Conservation (phyloP, 768 basidiomycete genomes). For the Boletus subparvulus region DNA sequence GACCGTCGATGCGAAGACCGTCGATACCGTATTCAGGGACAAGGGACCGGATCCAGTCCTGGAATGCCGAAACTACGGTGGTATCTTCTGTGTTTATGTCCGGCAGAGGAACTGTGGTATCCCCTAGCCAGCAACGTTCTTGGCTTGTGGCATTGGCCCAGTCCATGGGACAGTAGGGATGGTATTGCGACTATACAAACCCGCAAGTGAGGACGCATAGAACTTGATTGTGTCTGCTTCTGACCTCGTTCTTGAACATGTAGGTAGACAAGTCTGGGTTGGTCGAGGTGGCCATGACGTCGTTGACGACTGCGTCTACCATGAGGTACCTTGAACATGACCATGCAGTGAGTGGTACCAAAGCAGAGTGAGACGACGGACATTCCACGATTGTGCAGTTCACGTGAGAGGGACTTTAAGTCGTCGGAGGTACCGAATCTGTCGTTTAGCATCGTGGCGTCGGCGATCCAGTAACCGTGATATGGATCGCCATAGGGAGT, state of each 20-base stretch:
- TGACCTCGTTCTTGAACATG: slow-evolving; percentile 64
- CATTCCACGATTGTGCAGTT: slow-evolving; percentile 74
- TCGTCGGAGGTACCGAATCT: slow-evolving; percentile 75
- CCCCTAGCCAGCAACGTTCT: slow-evolving; percentile 83
- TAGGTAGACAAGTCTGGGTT: slow-evolving; percentile 64
- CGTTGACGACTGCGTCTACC: slow-evolving; percentile 85
- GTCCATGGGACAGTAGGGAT: slow-evolving; percentile 74
- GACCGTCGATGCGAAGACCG: slow-evolving; percentile 82
- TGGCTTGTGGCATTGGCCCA: slow-evolving; percentile 69
- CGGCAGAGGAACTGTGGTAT: slow-evolving; percentile 66
- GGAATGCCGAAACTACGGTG: slow-evolving; percentile 59
- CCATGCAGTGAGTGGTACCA: neutral
- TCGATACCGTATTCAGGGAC: slow-evolving; percentile 75
- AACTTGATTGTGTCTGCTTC: slow-evolving; percentile 9
- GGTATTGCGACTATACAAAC: slow-evolving; percentile 57
- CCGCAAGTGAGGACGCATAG: slow-evolving; percentile 2
- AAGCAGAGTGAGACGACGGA: slow-evolving; percentile 26
- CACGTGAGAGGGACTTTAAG: slow-evolving; percentile 62
- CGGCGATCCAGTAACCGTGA: slow-evolving; percentile 83
- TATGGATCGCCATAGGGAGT: slow-evolving; percentile 80
- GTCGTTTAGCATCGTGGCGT: slow-evolving; percentile 63
- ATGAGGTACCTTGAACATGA: slow-evolving; percentile 59
- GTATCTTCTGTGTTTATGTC: slow-evolving; percentile 78
- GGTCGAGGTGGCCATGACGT: slow-evolving; percentile 71
- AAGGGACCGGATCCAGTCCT: slow-evolving; percentile 65